Evolutionary conservation across 2,329 filamentous ascomycete species (phyloP).

Genomic region (Monilinia aucupariae): DNA sequence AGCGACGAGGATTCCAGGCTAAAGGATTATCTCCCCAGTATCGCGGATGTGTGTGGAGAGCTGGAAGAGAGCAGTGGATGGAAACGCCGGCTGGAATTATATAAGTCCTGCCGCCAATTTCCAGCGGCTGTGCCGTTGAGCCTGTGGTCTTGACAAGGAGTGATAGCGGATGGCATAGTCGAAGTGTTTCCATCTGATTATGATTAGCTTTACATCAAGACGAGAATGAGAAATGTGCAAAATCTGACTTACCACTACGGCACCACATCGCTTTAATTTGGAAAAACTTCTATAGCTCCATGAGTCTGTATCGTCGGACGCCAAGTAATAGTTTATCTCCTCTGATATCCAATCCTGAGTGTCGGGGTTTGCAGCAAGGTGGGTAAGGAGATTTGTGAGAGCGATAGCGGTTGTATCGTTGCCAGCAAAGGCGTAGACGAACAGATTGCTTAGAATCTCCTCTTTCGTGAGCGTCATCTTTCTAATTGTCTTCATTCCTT

Average conservation of each 20-base stretch:
- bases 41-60: background rate
- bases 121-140: background rate
- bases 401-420: constrained; percentile 1
- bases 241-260: background rate
- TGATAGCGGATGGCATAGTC: constrained; percentile 3
- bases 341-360: background rate
- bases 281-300: constrained; percentile 1
- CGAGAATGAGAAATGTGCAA: background rate
- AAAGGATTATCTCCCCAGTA: background rate
- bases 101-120: background rate
- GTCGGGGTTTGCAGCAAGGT: background rate
- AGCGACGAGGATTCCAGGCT: background rate
- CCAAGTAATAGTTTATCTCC: constrained; percentile 5
- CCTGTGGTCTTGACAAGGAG: constrained; percentile 4
- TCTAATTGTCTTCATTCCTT: background rate
- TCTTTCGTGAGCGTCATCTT: constrained; percentile 4
- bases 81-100: background rate
- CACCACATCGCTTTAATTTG: background rate
- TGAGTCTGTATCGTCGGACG: background rate
- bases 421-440: constrained; percentile 4
- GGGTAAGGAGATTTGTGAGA: background rate
- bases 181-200: background rate
- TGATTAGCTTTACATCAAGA: background rate
- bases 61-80: background rate
- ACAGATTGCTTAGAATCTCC: constrained; percentile 7